Base-by-base conservation (phyloP, 768 basidiomycete species). In the Ramaria rubella region DNA sequence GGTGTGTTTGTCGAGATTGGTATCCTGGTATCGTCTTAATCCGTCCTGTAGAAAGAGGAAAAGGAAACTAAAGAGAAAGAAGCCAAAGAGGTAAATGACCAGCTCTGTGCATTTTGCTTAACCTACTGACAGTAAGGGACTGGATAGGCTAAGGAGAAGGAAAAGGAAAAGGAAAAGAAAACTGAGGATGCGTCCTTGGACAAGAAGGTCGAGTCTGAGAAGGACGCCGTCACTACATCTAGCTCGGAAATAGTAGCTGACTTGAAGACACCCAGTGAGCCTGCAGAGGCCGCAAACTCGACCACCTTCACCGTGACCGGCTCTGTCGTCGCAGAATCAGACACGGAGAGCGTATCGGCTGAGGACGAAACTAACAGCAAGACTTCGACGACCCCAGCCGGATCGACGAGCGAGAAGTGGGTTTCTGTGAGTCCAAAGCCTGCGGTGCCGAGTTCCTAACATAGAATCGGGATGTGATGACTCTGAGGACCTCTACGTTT, bases 281-380 rank as follows among this genome's bases (percentile, higher is more conserved):
- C 49, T 24, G 59, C 45, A 36, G 58, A 42, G 29, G 43, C 48
- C 21, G 30, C 34, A 19, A 30, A 15, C 4, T 24, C 53, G 33
- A 44, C 19, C 15, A 59, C 60, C 15, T 49, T 61, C 27, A 14
- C 45, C 3, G 19, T 27, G 23, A 24, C 36, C 52, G 51, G 53
- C 27, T 27, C 55, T 11, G 36, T 33, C 14, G 14, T n/a, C 4
- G 19, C 27, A 52, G 88, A 88, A 58, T 86, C 83, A 7, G 88
- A 90, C 64, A 81, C 81, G 23, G 87, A 90, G 68, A 87, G 85
- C 64, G 72, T 85, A 61, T 84, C 86, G 3, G 87, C 86, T 31
- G 87, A 89, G 63, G 87, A 77, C 56, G 81, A 87, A 64, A 65
- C 67, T 21, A 78, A 82, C 38, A 79, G 36, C 54, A 67, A 65